Conservation (phyloP, 805 yeast genomes). For the Spathaspora arborariae region DNA sequence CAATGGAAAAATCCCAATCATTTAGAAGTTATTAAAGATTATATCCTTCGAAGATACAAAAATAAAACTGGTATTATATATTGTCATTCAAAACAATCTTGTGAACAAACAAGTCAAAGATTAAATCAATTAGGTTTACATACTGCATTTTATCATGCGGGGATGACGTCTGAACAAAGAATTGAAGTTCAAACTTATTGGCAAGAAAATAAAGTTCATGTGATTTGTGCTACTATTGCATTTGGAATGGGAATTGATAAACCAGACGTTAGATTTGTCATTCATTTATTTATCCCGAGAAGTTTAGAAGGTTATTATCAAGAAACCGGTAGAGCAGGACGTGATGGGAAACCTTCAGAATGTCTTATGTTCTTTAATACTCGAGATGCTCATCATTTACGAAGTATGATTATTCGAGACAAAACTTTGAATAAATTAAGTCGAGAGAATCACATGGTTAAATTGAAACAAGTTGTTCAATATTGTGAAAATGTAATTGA, state of each 20-base stretch:
- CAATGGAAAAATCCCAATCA: conserved; percentile 56
- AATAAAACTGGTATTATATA: conserved; percentile 83
- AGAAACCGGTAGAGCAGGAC: conserved; percentile 97
- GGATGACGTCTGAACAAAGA: conserved; percentile 81
- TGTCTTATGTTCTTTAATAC: conserved; percentile 81
- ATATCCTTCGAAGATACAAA: conserved; percentile 48
- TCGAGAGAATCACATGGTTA: conserved; percentile 72
- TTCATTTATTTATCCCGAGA: conserved; percentile 84
- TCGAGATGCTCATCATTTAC: conserved; percentile 74
- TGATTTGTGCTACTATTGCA: conserved; percentile 96
- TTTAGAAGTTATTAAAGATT: conserved; percentile 55
- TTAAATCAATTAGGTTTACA: conserved; percentile 58
- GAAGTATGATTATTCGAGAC: conserved; percentile 75
- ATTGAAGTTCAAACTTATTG: conserved; percentile 68
- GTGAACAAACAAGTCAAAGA: conserved; percentile 74
- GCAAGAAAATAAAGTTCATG: conserved; percentile 70
- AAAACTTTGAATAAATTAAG: conserved; percentile 58
- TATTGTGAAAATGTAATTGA: conserved; percentile 90
- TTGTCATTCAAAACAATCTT: conserved; percentile 84
- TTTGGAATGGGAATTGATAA: conserved; percentile 99
- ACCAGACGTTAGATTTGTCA: conserved; percentile 89
- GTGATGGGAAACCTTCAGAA: conserved; percentile 82
- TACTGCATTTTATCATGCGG: conserved; percentile 86
- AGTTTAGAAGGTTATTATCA: conserved; percentile 95
- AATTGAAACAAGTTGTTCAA: conserved; percentile 78